These are phyloP conservation scores for Termitomyces eurrhizus DNA, from an alignment of 768 basidiomycete species.

Conservation along the genomic window DNA sequence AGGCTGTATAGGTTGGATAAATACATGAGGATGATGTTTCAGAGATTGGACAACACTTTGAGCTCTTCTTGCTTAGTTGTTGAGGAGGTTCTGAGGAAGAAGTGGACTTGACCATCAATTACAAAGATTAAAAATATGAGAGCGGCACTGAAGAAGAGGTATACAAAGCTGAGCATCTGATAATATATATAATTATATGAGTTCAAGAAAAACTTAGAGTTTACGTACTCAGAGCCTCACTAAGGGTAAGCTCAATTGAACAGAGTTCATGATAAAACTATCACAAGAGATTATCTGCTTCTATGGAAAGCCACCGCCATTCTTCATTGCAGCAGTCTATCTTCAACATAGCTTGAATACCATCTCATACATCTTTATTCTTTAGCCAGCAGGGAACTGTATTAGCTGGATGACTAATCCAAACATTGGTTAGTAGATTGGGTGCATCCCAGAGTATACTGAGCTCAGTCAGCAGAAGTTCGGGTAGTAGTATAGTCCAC, in stretches of 20 bases:
- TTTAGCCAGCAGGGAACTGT: constrained; percentile 28
- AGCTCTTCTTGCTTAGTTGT: neutral
- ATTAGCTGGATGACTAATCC: constrained; percentile 20
- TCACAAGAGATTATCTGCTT: constrained; percentile 28
- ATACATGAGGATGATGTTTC: neutral
- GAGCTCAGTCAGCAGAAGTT: constrained; percentile 27
- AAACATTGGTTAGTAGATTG: constrained; percentile 33
- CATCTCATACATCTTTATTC: constrained; percentile 20
- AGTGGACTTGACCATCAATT: neutral
- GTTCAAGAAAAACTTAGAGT: neutral
- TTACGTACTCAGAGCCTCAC: neutral
- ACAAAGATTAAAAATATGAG: too few species aligned
- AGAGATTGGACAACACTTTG: neutral
- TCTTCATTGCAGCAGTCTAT: constrained; percentile 17
- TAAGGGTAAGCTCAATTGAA: constrained; percentile 21
- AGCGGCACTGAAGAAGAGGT: neutral
- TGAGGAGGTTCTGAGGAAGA: neutral
- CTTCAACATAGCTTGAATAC: constrained; percentile 17
- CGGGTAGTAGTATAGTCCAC: constrained; percentile 29
- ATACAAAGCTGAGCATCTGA: neutral
- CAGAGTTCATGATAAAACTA: constrained; percentile 31
- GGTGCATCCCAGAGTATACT: constrained; percentile 18
- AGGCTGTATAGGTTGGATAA: neutral
- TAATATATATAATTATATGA: neutral
- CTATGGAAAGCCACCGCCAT: constrained; percentile 8